These are phyloP conservation scores for Pyrus bretschneideri DNA, from an alignment of 306 rosid species.

Conservation along the genomic window DNA sequence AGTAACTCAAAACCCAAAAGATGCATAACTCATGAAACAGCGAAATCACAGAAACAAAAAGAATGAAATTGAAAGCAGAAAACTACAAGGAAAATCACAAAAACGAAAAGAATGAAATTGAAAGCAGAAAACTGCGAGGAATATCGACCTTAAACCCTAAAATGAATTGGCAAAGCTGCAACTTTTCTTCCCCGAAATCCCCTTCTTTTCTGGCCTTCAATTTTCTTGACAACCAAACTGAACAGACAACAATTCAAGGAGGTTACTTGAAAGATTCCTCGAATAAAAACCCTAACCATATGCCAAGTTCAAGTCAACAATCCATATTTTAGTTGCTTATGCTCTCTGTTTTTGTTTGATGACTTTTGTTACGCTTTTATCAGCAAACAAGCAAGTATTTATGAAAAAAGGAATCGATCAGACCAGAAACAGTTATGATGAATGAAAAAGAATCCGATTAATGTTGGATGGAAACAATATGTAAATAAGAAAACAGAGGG, in stretches of 20 bases:
- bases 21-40: background rate
- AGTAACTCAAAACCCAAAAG: background rate
- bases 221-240: background rate
- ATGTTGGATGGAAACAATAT: too few species aligned
- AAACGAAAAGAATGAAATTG: background rate
- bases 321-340: background rate
- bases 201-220: background rate
- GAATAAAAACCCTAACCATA: background rate
- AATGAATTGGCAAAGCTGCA: background rate
- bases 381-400: conserved; percentile 4
- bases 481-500: too few species aligned
- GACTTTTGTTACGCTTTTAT: conserved; percentile 4
- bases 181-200: background rate
- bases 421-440: background rate
- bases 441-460: background rate
- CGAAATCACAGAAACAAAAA: background rate
- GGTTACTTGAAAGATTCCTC: background rate
- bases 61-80: background rate
- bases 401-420: conserved; percentile 10
- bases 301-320: background rate
- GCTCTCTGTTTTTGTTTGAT: background rate
- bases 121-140: background rate
- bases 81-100: background rate
- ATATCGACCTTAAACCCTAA: background rate
- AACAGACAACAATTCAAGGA: background rate